These are phyloP conservation scores for Amanita brunnescens DNA, from an alignment of 768 basidiomycete genomes.

Conservation along the genomic window DNA sequence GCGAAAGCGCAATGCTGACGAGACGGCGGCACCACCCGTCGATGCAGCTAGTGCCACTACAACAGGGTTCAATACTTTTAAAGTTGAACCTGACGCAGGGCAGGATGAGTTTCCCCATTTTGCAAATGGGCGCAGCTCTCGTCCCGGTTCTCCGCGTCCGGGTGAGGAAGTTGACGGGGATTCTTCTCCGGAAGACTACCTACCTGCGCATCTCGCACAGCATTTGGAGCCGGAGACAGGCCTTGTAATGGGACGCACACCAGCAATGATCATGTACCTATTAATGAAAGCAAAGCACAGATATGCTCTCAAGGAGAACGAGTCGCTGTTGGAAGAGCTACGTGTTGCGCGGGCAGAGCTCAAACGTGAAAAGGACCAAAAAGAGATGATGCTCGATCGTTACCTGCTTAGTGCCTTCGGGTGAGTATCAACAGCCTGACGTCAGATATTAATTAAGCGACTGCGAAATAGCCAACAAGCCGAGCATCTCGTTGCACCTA, in stretches of 20 bases:
- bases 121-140: conserved; percentile 15
- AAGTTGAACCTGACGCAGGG: conserved; percentile 43
- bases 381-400: conserved; percentile 53
- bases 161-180: conserved; percentile 30
- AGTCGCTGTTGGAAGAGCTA: conserved; percentile 56
- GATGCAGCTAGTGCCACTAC: conserved; percentile 16
- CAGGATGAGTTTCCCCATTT: conserved; percentile 28
- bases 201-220: conserved; percentile 46
- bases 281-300: conserved; percentile 70
- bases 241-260: conserved; percentile 61
- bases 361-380: conserved; percentile 44
- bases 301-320: conserved; percentile 62
- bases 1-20: conserved; percentile 52
- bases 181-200: conserved; percentile 30
- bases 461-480: conserved; percentile 14
- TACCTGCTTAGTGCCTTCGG: conserved; percentile 43
- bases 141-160: conserved; percentile 14
- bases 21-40: conserved; percentile 20
- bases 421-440: conserved; percentile 22
- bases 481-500: conserved; percentile 17
- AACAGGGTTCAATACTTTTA: conserved; percentile 49
- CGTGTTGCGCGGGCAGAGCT: conserved; percentile 43
- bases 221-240: conserved; percentile 50
- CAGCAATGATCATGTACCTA: conserved; percentile 61
- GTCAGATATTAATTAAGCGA: conserved; percentile 1